Evolutionary conservation across 495 filamentous ascomycete species (phyloP).

Genomic region (Patellaria atrata): DNA sequence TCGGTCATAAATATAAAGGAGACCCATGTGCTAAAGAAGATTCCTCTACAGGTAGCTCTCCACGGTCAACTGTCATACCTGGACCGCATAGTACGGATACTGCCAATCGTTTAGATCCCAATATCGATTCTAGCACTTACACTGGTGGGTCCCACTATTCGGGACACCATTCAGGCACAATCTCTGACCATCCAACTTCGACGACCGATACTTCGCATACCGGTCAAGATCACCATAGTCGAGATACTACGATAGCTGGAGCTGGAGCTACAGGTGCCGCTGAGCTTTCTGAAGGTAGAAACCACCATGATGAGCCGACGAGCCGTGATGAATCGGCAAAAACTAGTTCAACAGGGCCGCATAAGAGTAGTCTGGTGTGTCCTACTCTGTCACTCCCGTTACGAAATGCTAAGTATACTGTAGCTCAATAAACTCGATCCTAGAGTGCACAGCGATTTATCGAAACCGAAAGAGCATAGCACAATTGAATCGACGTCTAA

Average conservation of each 20-base stretch:
- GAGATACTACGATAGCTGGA: not conserved
- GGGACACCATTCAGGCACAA: not conserved
- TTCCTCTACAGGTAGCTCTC: not conserved
- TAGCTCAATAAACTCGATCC: too few relatives aligned
- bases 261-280: not conserved
- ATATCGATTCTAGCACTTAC: slow-evolving; percentile 13
- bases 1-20: slow-evolving; percentile 7
- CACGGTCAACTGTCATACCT: slow-evolving; percentile 2
- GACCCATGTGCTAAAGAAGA: slow-evolving; percentile 10
- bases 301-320: not conserved
- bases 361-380: too few relatives aligned
- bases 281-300: slow-evolving; percentile 1
- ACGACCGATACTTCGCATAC: too few relatives aligned
- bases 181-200: too few relatives aligned
- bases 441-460: too few relatives aligned
- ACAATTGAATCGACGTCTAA: too few relatives aligned
- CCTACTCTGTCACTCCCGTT: too few relatives aligned
- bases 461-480: too few relatives aligned
- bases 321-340: too few relatives aligned
- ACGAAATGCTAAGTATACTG: too few relatives aligned
- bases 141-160: slow-evolving; percentile 3
- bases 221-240: not conserved
- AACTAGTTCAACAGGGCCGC: too few relatives aligned
- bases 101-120: slow-evolving; percentile 15
- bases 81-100: slow-evolving; percentile 15